A percentile compares a stretch with the other conserved stretches of the same genome.
Conservation (phyloP, 2,329 filamentous ascomycete genomes). For the Myriangium duriaei region DNA sequence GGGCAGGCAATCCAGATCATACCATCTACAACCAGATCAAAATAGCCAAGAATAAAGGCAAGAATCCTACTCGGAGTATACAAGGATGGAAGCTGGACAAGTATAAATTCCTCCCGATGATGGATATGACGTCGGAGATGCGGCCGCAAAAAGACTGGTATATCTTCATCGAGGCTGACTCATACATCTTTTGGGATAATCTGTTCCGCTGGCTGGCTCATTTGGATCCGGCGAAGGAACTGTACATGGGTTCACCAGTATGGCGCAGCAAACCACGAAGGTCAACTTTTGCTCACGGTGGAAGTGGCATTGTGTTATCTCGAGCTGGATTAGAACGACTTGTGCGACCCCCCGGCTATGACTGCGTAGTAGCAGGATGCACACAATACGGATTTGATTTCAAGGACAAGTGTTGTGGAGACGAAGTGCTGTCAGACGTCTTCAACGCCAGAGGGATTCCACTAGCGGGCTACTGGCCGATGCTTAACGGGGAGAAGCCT, state of each 20-base stretch:
- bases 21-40: constrained; percentile 14
- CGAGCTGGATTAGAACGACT: constrained; percentile 29
- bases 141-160: constrained; percentile 36
- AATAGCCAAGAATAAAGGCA: constrained; percentile 9
- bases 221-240: constrained; percentile 27
- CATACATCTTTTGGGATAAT: constrained; percentile 29
- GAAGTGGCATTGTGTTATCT: constrained; percentile 34
- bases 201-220: constrained; percentile 34
- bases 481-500: constrained; percentile 34
- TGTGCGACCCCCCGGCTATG: background rate
- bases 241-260: constrained; percentile 37
- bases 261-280: no score
- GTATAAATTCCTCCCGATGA: constrained; percentile 40
- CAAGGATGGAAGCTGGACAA: constrained; percentile 37
- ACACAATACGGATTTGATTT: constrained; percentile 26
- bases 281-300: constrained; percentile 31
- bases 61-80: background rate
- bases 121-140: constrained; percentile 33
- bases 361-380: background rate
- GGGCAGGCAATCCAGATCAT: constrained; percentile 12
- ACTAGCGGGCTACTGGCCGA: constrained; percentile 34
- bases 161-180: constrained; percentile 41
- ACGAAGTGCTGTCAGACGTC: constrained; percentile 35
- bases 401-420: constrained; percentile 36
- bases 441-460: constrained; percentile 29